These are phyloP conservation scores for Albizia julibrissin DNA, from an alignment of 306 rosid species.

Conservation along the genomic window DNA sequence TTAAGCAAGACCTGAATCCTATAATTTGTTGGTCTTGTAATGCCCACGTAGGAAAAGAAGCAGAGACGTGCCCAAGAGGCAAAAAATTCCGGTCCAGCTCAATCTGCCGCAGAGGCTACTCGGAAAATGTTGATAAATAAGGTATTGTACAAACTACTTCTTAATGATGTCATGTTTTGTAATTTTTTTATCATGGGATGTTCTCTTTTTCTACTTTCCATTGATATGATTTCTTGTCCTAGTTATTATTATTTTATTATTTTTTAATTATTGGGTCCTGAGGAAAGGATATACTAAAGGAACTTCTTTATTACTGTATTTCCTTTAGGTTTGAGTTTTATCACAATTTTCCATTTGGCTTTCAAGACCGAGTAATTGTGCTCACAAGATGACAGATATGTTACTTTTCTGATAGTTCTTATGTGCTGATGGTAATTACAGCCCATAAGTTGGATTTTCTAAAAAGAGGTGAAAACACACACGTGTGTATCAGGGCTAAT, in stretches of 20 bases:
- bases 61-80: conserved; percentile 49
- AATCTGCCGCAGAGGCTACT: conserved; percentile 73
- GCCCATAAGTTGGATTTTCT: neutral
- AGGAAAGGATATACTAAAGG: neutral
- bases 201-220: neutral
- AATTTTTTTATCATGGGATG: neutral
- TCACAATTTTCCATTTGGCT: neutral
- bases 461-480: too few relatives aligned
- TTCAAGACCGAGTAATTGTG: neutral
- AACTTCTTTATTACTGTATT: neutral
- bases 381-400: neutral
- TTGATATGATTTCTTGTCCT: neutral
- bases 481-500: neutral
- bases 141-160: conserved; percentile 40
- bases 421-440: neutral
- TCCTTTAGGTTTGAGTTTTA: neutral
- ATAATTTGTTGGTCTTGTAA: conserved; percentile 15
- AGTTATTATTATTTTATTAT: neutral
- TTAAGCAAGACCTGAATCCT: neutral
- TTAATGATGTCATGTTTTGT: neutral
- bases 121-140: conserved; percentile 61
- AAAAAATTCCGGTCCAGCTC: conserved; percentile 60
- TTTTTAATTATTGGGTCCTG: neutral
- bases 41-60: conserved; percentile 48
- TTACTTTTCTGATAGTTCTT: neutral